Conservation (phyloP, 2,329 filamentous ascomycete genomes). For the Fusarium chuoi region DNA sequence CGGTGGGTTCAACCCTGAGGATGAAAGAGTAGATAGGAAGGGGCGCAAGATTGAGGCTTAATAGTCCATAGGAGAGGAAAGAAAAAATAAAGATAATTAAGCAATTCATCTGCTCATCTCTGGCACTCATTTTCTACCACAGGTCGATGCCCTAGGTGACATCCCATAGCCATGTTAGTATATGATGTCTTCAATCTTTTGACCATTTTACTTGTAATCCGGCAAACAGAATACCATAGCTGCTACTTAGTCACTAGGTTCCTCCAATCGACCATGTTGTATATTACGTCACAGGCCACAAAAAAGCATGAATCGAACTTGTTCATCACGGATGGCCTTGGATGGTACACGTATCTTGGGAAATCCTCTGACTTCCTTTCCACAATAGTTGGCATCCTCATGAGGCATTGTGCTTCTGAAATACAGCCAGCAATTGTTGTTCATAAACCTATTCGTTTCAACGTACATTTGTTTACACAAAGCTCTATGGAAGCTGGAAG, state of each 20-base stretch:
- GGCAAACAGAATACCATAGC: background rate
- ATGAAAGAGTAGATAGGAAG: conserved; percentile 88
- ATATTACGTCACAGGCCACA: background rate
- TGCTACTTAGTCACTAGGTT: background rate
- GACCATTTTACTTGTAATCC: background rate
- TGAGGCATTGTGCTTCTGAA: conserved; percentile 45
- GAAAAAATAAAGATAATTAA: conserved; percentile 1
- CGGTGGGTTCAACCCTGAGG: conserved; percentile 91
- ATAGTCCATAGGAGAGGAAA: conserved; percentile 11
- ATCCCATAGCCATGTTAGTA: background rate
- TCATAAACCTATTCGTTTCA: conserved; percentile 48
- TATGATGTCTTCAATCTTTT: background rate
- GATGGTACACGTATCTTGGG: background rate
- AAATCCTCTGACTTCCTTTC: background rate
- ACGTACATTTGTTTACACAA: conserved; percentile 56
- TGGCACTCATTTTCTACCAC: background rate
- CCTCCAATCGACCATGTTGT: background rate
- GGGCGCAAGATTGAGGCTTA: conserved; percentile 70
- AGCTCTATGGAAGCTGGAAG: conserved; percentile 52
- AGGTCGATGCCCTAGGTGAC: background rate
- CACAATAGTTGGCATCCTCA: background rate
- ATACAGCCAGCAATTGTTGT: conserved; percentile 47
- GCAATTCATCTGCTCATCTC: background rate
- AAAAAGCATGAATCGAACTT: background rate
- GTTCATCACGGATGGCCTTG: background rate